Percentiles rank a stretch among this genome's conserved stretches.
Conservation (phyloP, 148 eudicot species). For the Rhododendron ovatum region DNA sequence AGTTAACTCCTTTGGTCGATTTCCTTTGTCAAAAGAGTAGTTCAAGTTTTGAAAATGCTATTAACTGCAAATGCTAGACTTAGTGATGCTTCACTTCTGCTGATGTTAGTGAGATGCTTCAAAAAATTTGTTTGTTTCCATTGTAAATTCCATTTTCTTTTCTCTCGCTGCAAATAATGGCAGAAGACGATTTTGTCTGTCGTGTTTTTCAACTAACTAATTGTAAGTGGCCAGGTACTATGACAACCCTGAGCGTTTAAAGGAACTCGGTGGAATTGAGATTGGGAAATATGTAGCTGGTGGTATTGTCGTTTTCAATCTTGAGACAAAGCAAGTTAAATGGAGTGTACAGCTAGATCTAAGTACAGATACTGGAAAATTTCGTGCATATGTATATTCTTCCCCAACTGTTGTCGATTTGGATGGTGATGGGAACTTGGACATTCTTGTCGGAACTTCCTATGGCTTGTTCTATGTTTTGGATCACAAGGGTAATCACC, state of each 20-base stretch:
- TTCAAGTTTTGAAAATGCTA: background rate
- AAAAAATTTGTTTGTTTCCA: background rate
- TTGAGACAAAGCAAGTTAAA: conserved; percentile 92
- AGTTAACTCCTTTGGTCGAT: background rate
- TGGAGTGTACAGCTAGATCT: conserved; percentile 75
- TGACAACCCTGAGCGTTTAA: conserved; percentile 89
- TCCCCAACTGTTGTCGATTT: conserved; percentile 88
- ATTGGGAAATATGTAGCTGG: conserved; percentile 93
- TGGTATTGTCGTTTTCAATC: conserved; percentile 95
- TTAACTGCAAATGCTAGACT: background rate
- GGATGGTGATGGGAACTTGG: conserved; percentile 94
- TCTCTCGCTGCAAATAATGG: background rate
- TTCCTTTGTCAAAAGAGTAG: background rate
- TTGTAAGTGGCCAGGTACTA: conserved; percentile 70
- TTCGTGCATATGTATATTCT: conserved; percentile 85
- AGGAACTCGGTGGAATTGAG: conserved; percentile 89
- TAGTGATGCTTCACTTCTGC: background rate
- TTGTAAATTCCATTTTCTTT: background rate
- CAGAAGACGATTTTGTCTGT: background rate
- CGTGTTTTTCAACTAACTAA: conserved; percentile 8
- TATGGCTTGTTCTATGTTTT: conserved; percentile 85
- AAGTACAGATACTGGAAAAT: conserved; percentile 77
- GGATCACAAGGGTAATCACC: conserved; percentile 83
- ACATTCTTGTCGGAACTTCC: conserved; percentile 94
- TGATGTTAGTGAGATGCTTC: background rate